Evolutionary conservation across 345 rosid genomes (phyloP).

Genomic region (Kandelia obovata): DNA sequence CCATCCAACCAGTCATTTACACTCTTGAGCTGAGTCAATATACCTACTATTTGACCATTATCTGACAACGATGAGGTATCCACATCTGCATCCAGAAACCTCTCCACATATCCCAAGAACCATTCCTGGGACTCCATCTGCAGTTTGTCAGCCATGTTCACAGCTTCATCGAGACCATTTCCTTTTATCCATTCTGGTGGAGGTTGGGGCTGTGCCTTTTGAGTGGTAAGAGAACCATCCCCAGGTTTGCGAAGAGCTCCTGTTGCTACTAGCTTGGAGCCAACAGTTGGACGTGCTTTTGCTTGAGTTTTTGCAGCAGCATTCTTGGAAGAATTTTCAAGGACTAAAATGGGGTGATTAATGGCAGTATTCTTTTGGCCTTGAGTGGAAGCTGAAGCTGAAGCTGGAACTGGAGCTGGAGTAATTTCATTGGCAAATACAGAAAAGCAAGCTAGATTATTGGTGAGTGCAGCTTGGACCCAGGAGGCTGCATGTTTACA

Average conservation of each 20-base stretch:
- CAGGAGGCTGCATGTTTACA: conserved; percentile 68
- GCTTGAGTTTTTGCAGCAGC: conserved; percentile 43
- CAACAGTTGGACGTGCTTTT: conserved; percentile 47
- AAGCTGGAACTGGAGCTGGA: conserved; percentile 11
- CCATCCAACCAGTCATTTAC: conserved; percentile 90
- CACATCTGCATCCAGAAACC: conserved; percentile 76
- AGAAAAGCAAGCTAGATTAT: conserved; percentile 72
- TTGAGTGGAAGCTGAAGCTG: conserved; percentile 30
- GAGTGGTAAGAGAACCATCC: conserved; percentile 40
- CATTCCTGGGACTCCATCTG: conserved; percentile 80
- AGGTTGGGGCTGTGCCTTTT: conserved; percentile 47
- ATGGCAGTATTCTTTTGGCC: conserved; percentile 31
- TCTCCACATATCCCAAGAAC: conserved; percentile 89
- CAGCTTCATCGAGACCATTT: conserved; percentile 58
- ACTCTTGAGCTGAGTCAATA: conserved; percentile 86
- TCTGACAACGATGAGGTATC: conserved; percentile 57
- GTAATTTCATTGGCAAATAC: conserved; percentile 54
- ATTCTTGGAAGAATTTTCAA: conserved; percentile 49
- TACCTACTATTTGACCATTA: conserved; percentile 84
- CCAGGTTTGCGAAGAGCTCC: conserved; percentile 59
- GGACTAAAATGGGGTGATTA: conserved; percentile 51
- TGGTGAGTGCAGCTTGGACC: conserved; percentile 88
- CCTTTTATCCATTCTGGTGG: conserved; percentile 76
- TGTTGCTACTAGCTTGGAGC: conserved; percentile 72
- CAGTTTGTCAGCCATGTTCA: conserved; percentile 70